Conservation (phyloP, 352 stramenopile genomes). For the Pythium dissimile region DNA sequence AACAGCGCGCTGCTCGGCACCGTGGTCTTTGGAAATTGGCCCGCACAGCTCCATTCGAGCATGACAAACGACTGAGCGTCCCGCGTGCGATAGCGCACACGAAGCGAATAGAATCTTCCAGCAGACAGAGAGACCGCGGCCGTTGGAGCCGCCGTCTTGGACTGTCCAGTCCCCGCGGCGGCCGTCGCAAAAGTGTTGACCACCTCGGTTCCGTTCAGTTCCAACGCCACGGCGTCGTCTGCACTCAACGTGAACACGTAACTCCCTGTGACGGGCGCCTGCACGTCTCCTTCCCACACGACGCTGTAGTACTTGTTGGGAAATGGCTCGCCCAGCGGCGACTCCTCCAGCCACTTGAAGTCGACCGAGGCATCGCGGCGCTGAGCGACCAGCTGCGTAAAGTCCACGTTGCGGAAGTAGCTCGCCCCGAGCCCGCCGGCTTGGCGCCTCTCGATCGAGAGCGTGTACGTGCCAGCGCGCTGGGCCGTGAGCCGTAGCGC, state of each 20-base stretch:
- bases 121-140: constrained; percentile 20
- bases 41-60: constrained; percentile 71
- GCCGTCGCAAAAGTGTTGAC: constrained; percentile 41
- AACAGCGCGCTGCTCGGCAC: constrained; percentile 36
- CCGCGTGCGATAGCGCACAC: constrained; percentile 81
- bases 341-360: constrained; percentile 84
- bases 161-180: constrained; percentile 12
- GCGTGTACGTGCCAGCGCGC: constrained; percentile 74
- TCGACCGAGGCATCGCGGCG: constrained; percentile 71
- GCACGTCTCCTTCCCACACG: constrained; percentile 60
- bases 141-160: constrained; percentile 1
- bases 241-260: constrained; percentile 80
- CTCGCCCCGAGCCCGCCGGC: constrained; percentile 88
- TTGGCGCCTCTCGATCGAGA: constrained; percentile 73
- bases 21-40: constrained; percentile 22
- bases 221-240: constrained; percentile 78
- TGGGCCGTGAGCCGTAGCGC: constrained; percentile 72
- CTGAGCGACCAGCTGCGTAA: constrained; percentile 60
- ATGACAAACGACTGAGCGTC: constrained; percentile 81
- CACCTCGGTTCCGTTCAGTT: constrained; percentile 66
- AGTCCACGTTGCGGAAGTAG: constrained; percentile 90
- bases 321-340: constrained; percentile 58
- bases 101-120: constrained; percentile 70
- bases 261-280: constrained; percentile 36
- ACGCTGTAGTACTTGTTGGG: constrained; percentile 80